Conservation (phyloP, 257 asterid species). For the Echium plantagineum region DNA sequence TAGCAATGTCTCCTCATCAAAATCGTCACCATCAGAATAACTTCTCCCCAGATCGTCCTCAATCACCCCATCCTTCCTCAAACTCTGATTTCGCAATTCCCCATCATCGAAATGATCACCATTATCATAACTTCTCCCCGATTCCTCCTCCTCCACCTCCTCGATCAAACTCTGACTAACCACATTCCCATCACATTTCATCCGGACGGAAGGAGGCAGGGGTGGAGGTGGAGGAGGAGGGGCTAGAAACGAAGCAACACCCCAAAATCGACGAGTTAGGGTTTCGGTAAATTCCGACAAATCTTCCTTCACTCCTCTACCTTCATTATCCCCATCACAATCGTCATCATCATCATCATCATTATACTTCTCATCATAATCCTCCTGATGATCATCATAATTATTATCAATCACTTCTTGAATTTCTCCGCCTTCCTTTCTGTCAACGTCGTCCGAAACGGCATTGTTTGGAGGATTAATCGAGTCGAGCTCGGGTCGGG, state of each 20-base stretch:
- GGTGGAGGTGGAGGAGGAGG: conserved; percentile 72
- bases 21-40: too few species aligned
- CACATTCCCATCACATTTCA: too few species aligned
- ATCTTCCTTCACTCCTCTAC: conserved; percentile 80
- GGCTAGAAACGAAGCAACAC: conserved; percentile 91
- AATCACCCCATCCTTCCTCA: too few species aligned
- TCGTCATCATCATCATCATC: too few species aligned
- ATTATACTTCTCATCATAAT: conserved; percentile 1
- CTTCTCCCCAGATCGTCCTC: too few species aligned
- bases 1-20: too few species aligned
- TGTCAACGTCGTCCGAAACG: conserved; percentile 2
- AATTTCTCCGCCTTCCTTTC: conserved; percentile 6
- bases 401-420: conserved; percentile 2
- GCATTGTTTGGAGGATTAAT: conserved; percentile 15
- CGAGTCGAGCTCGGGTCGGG: conserved; percentile 15
- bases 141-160: too few species aligned
- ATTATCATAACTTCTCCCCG: too few species aligned
- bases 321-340: conserved; percentile 19
- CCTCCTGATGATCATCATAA: too few species aligned
- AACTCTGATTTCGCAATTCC: too few species aligned
- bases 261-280: conserved; percentile 79
- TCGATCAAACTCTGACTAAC: too few species aligned
- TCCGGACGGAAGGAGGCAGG: conserved; percentile 27
- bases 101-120: too few species aligned
- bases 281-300: conserved; percentile 75